Conservation (phyloP, 495 filamentous ascomycete genomes). For the Pseudomonodictys pantanalensis region DNA sequence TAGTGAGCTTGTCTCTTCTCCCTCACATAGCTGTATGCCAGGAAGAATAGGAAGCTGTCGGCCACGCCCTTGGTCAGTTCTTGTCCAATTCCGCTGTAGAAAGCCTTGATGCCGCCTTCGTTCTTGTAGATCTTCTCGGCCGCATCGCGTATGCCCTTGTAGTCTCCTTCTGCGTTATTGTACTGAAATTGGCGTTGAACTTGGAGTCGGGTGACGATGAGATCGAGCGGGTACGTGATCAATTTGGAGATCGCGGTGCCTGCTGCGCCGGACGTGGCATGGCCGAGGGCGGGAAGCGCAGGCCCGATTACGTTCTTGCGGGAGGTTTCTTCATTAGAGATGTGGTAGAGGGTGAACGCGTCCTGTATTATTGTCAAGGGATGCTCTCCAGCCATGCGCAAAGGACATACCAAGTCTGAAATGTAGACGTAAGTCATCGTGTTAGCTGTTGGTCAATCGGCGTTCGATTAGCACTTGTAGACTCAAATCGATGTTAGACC, state of each 20-base stretch:
- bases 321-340: conserved; percentile 31
- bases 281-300: conserved; percentile 79
- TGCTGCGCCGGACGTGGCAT: conserved; percentile 76
- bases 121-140: conserved; percentile 66
- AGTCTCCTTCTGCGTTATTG: conserved; percentile 42
- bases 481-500: too few relatives aligned
- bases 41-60: conserved; percentile 81
- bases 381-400: neutral
- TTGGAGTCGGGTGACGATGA: conserved; percentile 83
- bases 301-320: conserved; percentile 22
- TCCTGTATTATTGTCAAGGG: conserved; percentile 32
- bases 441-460: neutral
- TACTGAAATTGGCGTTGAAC: conserved; percentile 63
- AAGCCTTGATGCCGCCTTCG: conserved; percentile 65
- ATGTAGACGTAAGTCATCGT: conserved; percentile 32
- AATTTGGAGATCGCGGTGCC: conserved; percentile 76
- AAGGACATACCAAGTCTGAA: conserved; percentile 23
- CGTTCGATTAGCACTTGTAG: too few relatives aligned
- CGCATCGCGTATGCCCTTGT: conserved; percentile 64
- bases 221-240: conserved; percentile 75
- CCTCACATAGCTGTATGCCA: conserved; percentile 73
- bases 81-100: conserved; percentile 71
- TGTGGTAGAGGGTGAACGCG: conserved; percentile 41
- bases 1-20: conserved; percentile 51
- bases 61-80: conserved; percentile 71